A percentile compares a stretch with the other conserved stretches of the same genome.
Conservation (phyloP, 2,329 filamentous ascomycete genomes). For the Neophaeococcomyces aloes region DNA sequence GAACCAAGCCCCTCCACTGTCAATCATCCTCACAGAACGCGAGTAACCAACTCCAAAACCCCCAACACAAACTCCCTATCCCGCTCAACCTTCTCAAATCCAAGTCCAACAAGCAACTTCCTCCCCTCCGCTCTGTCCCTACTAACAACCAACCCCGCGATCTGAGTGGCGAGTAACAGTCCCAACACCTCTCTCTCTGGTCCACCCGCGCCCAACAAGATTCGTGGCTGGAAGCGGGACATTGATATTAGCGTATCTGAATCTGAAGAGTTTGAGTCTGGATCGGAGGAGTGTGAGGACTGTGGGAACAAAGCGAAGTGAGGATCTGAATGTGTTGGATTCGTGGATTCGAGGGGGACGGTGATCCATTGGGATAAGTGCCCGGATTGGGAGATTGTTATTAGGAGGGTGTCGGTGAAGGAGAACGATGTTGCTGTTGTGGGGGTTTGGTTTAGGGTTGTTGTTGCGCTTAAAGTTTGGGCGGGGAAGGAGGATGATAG, state of each 20-base stretch:
- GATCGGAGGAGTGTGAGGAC: no score
- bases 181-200: constrained; percentile 70
- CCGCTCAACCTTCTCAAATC: constrained; percentile 22
- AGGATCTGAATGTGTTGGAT: constrained; percentile 40
- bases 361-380: constrained; percentile 70
- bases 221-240: constrained; percentile 72
- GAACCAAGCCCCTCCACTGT: no score
- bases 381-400: constrained; percentile 80
- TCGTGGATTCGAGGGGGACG: constrained; percentile 61
- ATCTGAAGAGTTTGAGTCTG: constrained; percentile 26
- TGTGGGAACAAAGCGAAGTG: constrained; percentile 32
- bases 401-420: constrained; percentile 82
- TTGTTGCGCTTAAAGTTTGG: constrained; percentile 47
- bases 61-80: constrained; percentile 20
- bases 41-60: constrained; percentile 20
- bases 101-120: constrained; percentile 42
- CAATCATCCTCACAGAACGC: constrained; percentile 13
- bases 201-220: constrained; percentile 72
- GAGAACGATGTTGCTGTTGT: constrained; percentile 64
- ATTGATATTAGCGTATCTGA: constrained; percentile 59
- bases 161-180: constrained; percentile 79
- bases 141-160: constrained; percentile 67
- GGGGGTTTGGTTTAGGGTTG: constrained; percentile 53
- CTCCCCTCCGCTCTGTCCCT: constrained; percentile 55
- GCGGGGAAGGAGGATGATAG: constrained; percentile 54